phyloP scores from a whole-genome alignment of 2,329 filamentous ascomycete species.

The Fusarium kyushuense region DNA sequence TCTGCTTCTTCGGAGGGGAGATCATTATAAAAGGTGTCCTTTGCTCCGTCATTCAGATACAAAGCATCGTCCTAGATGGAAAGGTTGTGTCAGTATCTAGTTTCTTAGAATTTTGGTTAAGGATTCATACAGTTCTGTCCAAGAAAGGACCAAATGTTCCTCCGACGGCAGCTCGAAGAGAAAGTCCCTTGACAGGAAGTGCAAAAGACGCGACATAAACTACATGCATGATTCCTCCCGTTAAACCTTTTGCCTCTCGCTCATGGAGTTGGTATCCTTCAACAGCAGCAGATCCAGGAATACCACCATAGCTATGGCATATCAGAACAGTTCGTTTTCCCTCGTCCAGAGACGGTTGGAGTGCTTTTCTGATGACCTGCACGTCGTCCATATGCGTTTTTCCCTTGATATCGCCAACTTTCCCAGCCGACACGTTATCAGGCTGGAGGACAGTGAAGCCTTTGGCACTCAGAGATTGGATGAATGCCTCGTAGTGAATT shows the following conservation, averaged over 20 bases:
- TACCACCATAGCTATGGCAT: slow-evolving; percentile 49
- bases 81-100: background rate
- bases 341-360: background rate
- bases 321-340: slow-evolving; percentile 31
- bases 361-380: background rate
- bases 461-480: background rate
- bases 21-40: slow-evolving; percentile 20
- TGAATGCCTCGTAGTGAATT: slow-evolving; percentile 14
- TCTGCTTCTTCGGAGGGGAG: background rate
- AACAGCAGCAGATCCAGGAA: slow-evolving; percentile 45
- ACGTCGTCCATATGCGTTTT: slow-evolving; percentile 26
- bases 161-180: background rate
- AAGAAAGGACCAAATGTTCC: slow-evolving; percentile 1
- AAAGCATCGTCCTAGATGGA: background rate
- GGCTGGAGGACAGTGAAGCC: slow-evolving; percentile 18
- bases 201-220: slow-evolving; percentile 48
- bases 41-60: slow-evolving; percentile 13
- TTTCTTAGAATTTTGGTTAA: no score
- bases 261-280: slow-evolving; percentile 48
- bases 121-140: slow-evolving; percentile 3
- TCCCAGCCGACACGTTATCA: background rate
- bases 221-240: slow-evolving; percentile 48
- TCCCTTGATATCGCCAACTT: background rate
- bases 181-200: slow-evolving; percentile 22
- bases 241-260: slow-evolving; percentile 36